phyloP scores from a whole-genome alignment of 805 yeast genomes.

The Barnettozyma populi region DNA sequence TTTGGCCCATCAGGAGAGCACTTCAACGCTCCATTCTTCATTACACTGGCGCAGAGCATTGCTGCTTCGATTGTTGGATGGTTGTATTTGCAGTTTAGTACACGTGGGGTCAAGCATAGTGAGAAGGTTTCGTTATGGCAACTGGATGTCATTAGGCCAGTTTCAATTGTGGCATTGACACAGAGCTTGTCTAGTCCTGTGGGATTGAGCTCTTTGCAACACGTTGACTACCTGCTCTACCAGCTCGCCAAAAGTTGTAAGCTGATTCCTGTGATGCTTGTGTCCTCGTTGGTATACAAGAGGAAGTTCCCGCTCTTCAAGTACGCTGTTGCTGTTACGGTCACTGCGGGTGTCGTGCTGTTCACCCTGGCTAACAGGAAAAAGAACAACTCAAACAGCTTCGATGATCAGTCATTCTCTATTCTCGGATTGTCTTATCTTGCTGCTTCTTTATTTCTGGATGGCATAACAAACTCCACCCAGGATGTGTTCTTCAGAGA shows the following conservation, averaged over 20 bases:
- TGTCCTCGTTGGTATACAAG: constrained; percentile 67
- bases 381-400: constrained; percentile 13
- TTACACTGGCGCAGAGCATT: constrained; percentile 67
- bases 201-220: constrained; percentile 69
- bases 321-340: constrained; percentile 68
- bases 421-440: constrained; percentile 64
- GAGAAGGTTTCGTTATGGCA: constrained; percentile 14
- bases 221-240: constrained; percentile 82
- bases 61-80: constrained; percentile 70
- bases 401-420: constrained; percentile 23
- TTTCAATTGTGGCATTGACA: constrained; percentile 32
- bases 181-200: constrained; percentile 81
- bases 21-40: constrained; percentile 75
- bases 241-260: constrained; percentile 91
- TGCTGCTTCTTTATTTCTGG: constrained; percentile 62
- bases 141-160: constrained; percentile 17
- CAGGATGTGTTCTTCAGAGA: constrained; percentile 77
- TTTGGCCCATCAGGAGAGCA: constrained; percentile 50
- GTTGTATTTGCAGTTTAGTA: constrained; percentile 40
- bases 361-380: constrained; percentile 58
- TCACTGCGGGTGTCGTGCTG: constrained; percentile 76
- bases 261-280: constrained; percentile 87
- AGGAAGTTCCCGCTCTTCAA: constrained; percentile 70
- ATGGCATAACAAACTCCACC: constrained; percentile 89
- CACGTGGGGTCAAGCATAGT: not conserved